Evolutionary conservation across 2,329 filamentous ascomycete species (phyloP), one percentile per base, ranked within the genome.

Genomic region (Sporothrix inflata): DNA sequence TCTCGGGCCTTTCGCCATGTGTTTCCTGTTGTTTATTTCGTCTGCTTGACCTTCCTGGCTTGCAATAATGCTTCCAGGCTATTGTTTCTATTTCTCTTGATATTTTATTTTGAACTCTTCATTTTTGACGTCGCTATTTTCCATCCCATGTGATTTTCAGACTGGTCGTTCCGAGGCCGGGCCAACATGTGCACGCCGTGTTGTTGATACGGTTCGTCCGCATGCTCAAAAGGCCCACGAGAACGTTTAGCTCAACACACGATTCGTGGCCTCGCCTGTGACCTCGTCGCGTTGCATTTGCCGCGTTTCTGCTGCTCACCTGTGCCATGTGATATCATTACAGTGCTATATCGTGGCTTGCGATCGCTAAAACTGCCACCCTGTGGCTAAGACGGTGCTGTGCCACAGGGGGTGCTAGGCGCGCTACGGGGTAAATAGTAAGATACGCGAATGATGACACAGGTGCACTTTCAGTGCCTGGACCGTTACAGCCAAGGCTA

Each of bases 381-480:
- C 40, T 65, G 60, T 65, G 60, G 60, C 60, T 65, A 9, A 16
- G 45, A 65, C 27, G 4, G 57, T 27, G 21, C 38, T 63, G n/a
- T 63, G 57, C n/a, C 34, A 63, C 38, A 42, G 5, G 11, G 9
- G 34, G 38, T 21, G 21, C 21, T 45, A 12, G 38, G 11, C 34
- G 38, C 11, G 57, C 11, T 21, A 42, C 1, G 19, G n/a, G n/a
- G n/a, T n/a, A n/a, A n/a, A n/a, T n/a, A n/a, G n/a, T n/a, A n/a
- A n/a, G n/a, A n/a, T n/a, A 21, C 53, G 53, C 53, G 53, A 40
- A 42, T 61, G 3, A 24, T 63, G 60, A 45, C 60, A 63, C 53
- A 21, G 27, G 40, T 11, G 60, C 38, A 16, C 38, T 47, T 47
- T 27, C 38, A 21, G 60, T 63, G 60, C 38, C 38, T 63, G 34